Percentiles rank a stretch among this genome's conserved stretches.
Conservation (phyloP, 2,329 filamentous ascomycete species). For the Epichloe amarillans region DNA sequence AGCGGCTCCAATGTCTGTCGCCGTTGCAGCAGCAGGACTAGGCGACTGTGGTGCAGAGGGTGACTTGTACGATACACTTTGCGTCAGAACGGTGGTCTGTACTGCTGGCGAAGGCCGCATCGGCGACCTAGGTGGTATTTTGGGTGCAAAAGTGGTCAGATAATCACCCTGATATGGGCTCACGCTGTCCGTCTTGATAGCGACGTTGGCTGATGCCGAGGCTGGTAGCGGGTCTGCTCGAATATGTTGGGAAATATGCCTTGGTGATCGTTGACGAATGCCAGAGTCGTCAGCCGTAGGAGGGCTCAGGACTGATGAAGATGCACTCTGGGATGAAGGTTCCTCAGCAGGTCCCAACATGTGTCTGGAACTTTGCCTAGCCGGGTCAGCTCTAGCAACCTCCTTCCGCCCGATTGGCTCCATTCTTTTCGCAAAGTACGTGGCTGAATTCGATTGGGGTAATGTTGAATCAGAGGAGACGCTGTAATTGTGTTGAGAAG, state of each 20-base stretch:
- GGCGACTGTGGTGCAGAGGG: not conserved
- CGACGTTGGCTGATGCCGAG: not conserved
- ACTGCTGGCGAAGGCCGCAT: not conserved
- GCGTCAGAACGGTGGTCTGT: not conserved
- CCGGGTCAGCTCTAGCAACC: constrained; percentile 9
- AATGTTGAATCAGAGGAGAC: constrained; percentile 1
- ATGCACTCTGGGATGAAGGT: constrained; percentile 9
- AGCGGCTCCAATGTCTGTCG: not conserved
- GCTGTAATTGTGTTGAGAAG: constrained; percentile 15
- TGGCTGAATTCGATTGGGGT: not conserved
- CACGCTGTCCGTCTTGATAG: not conserved
- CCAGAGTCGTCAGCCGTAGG: constrained; percentile 26
- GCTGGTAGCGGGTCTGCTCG: not conserved
- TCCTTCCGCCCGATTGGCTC: constrained; percentile 26
- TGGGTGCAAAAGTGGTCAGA: not conserved
- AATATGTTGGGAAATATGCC: constrained; percentile 15
- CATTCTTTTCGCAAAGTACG: not conserved
- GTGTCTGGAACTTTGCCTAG: constrained; percentile 1
- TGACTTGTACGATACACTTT: not conserved
- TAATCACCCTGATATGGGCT: not conserved
- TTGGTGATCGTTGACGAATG: constrained; percentile 38
- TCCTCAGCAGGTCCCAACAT: constrained; percentile 3
- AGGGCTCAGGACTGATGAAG: constrained; percentile 22
- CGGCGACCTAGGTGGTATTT: not conserved
- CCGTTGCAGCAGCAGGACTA: not conserved